Evolutionary conservation across 192 early-diverging fungal genomes (phyloP).

Genomic region (Backusella luteola): DNA sequence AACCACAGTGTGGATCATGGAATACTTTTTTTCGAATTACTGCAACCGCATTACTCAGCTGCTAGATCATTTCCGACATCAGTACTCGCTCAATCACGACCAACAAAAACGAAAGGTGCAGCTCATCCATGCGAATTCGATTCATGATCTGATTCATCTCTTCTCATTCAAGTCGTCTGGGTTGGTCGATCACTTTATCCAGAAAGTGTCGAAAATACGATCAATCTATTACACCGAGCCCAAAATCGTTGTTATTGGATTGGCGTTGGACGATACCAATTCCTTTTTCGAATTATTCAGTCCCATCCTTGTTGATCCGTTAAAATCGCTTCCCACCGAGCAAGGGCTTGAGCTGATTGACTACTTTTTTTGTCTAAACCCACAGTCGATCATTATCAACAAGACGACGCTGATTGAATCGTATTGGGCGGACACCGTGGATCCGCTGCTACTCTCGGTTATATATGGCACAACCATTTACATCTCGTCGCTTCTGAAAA

Average conservation of each 20-base stretch:
- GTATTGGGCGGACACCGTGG: conserved; percentile 24
- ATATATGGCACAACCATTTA: conserved; percentile 24
- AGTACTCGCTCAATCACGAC: not conserved
- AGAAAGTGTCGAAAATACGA: not conserved
- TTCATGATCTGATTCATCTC: not conserved
- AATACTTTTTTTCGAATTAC: not conserved
- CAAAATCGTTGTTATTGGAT: not conserved
- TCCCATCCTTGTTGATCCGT: not conserved
- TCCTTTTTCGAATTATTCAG: not conserved
- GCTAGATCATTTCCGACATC: not conserved
- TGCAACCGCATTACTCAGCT: not conserved
- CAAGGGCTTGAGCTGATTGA: conserved; percentile 26
- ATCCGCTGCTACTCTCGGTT: conserved; percentile 21
- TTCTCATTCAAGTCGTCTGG: not conserved
- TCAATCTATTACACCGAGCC: not conserved
- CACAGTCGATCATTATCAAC: conserved; percentile 21
- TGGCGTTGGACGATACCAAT: not conserved
- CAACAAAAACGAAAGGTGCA: not conserved
- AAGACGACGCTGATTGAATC: conserved; percentile 27
- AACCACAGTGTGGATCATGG: not conserved
- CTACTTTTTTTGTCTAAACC: conserved; percentile 22
- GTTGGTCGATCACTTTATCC: not conserved
- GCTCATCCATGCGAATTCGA: not conserved
- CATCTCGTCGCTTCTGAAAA: conserved; percentile 1
- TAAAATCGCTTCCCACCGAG: conserved; percentile 11